Evolutionary conservation across 2,329 filamentous ascomycete genomes (phyloP).

Genomic region (Chaetomium strumarium): DNA sequence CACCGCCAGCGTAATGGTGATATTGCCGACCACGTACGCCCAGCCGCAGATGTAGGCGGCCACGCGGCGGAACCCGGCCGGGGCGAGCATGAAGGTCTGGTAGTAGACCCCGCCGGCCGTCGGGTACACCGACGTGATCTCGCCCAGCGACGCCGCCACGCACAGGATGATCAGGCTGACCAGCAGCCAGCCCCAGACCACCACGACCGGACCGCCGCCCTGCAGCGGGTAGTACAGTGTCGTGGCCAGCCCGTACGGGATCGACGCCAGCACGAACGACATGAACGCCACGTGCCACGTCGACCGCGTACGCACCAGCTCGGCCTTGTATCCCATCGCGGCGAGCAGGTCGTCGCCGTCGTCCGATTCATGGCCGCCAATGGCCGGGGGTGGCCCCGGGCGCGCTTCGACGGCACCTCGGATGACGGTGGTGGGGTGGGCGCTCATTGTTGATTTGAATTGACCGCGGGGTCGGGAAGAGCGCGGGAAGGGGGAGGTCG

Average conservation of each 20-base stretch:
- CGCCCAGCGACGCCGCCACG: slow-evolving; percentile 63
- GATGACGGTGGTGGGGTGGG: background rate
- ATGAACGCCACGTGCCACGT: slow-evolving; percentile 67
- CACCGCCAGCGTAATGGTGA: slow-evolving; percentile 76
- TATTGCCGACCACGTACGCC: slow-evolving; percentile 72
- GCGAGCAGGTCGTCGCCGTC: slow-evolving; percentile 56
- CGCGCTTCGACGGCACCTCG: slow-evolving; percentile 1
- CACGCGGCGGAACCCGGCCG: slow-evolving; percentile 53
- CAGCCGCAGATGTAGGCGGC: slow-evolving; percentile 69
- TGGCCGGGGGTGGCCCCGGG: background rate
- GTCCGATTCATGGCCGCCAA: slow-evolving; percentile 16
- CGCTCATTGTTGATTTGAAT: slow-evolving; percentile 1
- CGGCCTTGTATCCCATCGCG: slow-evolving; percentile 60
- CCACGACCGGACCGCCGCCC: slow-evolving; percentile 60
- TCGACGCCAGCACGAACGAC: slow-evolving; percentile 70
- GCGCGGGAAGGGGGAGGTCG: no score
- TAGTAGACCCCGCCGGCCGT: slow-evolving; percentile 76
- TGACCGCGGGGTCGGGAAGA: no score
- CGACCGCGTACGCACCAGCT: slow-evolving; percentile 58
- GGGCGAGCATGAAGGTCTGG: slow-evolving; percentile 69
- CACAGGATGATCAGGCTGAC: slow-evolving; percentile 61
- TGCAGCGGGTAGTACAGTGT: slow-evolving; percentile 62
- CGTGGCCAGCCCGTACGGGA: slow-evolving; percentile 67
- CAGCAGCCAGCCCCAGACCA: slow-evolving; percentile 67
- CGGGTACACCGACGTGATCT: slow-evolving; percentile 70